Evolutionary conservation across 1,284 basidiomycete species (phyloP).

Genomic region (Ceratorhiza oryzae-sativae): DNA sequence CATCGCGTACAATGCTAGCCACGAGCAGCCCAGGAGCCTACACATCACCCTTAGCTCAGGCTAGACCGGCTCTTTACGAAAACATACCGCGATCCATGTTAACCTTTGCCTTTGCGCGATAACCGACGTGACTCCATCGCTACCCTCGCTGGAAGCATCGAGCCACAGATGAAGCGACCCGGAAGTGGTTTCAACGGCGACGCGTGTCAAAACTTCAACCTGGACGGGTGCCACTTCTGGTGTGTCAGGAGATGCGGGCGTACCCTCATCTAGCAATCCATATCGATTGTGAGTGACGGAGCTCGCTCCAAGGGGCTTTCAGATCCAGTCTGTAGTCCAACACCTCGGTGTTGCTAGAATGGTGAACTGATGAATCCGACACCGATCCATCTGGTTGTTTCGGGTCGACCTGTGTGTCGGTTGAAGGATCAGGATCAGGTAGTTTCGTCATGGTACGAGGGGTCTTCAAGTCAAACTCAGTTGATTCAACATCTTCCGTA

Average conservation of each 20-base stretch:
- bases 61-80: neutral
- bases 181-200: slow-evolving; percentile 8
- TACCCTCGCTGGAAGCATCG: neutral
- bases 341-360: neutral
- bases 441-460: neutral
- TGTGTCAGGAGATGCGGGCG: neutral
- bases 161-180: slow-evolving; percentile 31
- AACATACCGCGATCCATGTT: slow-evolving; percentile 27
- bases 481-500: neutral
- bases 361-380: neutral
- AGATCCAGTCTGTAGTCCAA: neutral
- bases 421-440: neutral
- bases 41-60: neutral
- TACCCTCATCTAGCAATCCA: neutral
- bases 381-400: neutral
- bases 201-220: neutral
- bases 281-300: neutral
- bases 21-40: slow-evolving; percentile 27
- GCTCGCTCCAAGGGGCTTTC: too few species aligned
- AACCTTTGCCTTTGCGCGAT: slow-evolving; percentile 1
- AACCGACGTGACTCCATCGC: neutral
- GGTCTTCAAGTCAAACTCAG: neutral
- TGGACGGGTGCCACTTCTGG: neutral
- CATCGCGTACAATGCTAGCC: slow-evolving; percentile 14
- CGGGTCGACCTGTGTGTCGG: neutral